phyloP scores from a whole-genome alignment of 2,329 filamentous ascomycete genomes.

The Microsporum audouinii region DNA sequence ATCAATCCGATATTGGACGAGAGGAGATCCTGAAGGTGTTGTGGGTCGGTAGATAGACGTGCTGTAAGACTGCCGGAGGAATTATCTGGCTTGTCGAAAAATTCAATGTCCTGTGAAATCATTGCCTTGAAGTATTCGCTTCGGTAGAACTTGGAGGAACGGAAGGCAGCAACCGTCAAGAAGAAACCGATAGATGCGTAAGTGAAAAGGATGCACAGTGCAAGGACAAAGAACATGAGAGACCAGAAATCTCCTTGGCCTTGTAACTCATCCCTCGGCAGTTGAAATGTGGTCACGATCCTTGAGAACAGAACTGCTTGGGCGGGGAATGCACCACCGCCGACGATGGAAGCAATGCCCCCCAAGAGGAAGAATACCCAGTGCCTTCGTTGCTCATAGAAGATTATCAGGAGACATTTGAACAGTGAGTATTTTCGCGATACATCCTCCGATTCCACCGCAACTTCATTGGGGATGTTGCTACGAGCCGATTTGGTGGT shows the following conservation, averaged over 20 bases:
- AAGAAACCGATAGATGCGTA: constrained; percentile 16
- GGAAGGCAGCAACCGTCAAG: constrained; percentile 14
- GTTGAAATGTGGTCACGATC: constrained; percentile 19
- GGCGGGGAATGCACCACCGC: constrained; percentile 36
- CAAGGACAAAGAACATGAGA: constrained; percentile 39
- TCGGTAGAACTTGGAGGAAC: constrained; percentile 14
- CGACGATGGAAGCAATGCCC: constrained; percentile 23
- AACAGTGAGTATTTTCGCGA: constrained; percentile 19
- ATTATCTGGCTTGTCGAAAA: constrained; percentile 18
- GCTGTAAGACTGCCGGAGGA: constrained; percentile 52
- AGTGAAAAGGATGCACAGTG: constrained; percentile 27
- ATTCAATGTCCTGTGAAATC: constrained; percentile 22
- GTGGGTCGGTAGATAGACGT: constrained; percentile 68
- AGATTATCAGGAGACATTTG: constrained; percentile 28
- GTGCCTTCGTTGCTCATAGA: constrained; percentile 25
- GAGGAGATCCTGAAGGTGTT: constrained; percentile 45
- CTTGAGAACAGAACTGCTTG: constrained; percentile 34
- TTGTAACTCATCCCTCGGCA: constrained; percentile 13
- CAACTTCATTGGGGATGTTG: constrained; percentile 6
- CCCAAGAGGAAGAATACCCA: constrained; percentile 31
- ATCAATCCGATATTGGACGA: constrained; percentile 73
- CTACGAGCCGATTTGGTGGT: constrained; percentile 9
- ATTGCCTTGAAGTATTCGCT: constrained; percentile 19
- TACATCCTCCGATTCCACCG: constrained; percentile 6
- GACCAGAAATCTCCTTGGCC: constrained; percentile 34